These are phyloP conservation scores for Colletotrichum ledebouriae DNA, from an alignment of 2,329 filamentous ascomycete species.

Conservation along the genomic window DNA sequence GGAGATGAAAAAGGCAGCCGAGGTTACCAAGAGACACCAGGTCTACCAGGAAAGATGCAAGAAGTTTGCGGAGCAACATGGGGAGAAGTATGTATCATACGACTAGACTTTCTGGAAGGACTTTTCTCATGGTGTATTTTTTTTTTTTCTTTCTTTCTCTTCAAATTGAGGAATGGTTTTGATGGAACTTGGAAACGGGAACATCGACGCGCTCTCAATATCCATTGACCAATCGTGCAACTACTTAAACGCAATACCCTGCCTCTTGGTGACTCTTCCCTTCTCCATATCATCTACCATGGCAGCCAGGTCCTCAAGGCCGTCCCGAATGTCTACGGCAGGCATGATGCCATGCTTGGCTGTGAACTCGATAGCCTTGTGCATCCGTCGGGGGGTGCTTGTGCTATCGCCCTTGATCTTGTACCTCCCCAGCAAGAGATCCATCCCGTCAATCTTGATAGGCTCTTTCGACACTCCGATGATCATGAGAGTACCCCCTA, in stretches of 20 bases:
- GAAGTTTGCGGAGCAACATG: constrained; percentile 73
- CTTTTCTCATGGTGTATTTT: background rate
- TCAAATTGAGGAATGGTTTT: no score
- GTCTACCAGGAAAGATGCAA: constrained; percentile 74
- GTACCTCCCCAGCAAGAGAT: constrained; percentile 56
- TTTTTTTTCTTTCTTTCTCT: no score
- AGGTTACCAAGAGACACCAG: constrained; percentile 71
- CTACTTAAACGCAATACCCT: constrained; percentile 53
- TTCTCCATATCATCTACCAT: constrained; percentile 56
- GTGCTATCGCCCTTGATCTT: constrained; percentile 58
- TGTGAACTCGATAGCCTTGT: constrained; percentile 59
- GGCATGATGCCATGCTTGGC: constrained; percentile 57
- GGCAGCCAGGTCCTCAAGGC: constrained; percentile 53
- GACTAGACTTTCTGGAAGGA: constrained; percentile 18
- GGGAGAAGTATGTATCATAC: constrained; percentile 52
- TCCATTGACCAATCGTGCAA: background rate
- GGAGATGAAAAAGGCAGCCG: constrained; percentile 78
- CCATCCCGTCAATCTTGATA: constrained; percentile 54
- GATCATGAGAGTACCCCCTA: constrained; percentile 58
- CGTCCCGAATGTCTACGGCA: constrained; percentile 53
- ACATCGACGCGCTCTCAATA: no score
- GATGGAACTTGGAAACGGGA: background rate
- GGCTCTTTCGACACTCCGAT: constrained; percentile 56
- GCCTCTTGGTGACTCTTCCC: constrained; percentile 53
- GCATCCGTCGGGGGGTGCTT: constrained; percentile 57